Conservation (phyloP, 495 filamentous ascomycete species). For the Venustampulla echinocandica region DNA sequence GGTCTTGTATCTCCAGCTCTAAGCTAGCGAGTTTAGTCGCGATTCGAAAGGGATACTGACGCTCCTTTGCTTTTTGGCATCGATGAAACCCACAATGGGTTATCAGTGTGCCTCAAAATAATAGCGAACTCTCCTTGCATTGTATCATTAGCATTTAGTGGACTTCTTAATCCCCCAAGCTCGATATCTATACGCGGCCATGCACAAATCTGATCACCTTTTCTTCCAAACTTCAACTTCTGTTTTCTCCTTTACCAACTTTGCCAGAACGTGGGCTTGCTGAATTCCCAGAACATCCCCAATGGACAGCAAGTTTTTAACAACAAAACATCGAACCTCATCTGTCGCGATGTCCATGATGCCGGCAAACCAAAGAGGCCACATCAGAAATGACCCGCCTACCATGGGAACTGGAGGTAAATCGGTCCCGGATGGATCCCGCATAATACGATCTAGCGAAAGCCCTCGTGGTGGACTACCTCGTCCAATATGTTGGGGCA, state of each 20-base stretch:
- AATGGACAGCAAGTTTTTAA: slow-evolving; percentile 32
- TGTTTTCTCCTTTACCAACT: not conserved
- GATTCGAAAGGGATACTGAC: too few relatives aligned
- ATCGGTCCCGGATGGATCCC: not conserved
- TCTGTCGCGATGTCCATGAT: slow-evolving; percentile 27
- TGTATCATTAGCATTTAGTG: too few relatives aligned
- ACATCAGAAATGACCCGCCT: slow-evolving; percentile 37
- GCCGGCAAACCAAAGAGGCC: slow-evolving; percentile 40
- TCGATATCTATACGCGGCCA: too few relatives aligned
- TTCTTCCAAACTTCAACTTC: slow-evolving; percentile 1
- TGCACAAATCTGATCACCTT: too few relatives aligned
- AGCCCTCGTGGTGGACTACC: not conserved
- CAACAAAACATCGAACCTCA: slow-evolving; percentile 33
- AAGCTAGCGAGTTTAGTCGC: too few relatives aligned
- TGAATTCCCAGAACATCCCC: slow-evolving; percentile 33
- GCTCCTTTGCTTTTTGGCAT: too few relatives aligned
- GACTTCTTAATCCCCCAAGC: too few relatives aligned
- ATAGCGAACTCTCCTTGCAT: too few relatives aligned
- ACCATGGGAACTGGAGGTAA: slow-evolving; percentile 2
- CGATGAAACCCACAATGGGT: too few relatives aligned
- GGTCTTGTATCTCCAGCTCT: too few relatives aligned
- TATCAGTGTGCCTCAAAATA: too few relatives aligned
- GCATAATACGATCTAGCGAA: not conserved
- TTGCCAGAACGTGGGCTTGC: slow-evolving; percentile 8
- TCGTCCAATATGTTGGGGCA: slow-evolving; percentile 37